Conservation (phyloP, 192 early-diverging fungal species). For the Podila verticillata region DNA sequence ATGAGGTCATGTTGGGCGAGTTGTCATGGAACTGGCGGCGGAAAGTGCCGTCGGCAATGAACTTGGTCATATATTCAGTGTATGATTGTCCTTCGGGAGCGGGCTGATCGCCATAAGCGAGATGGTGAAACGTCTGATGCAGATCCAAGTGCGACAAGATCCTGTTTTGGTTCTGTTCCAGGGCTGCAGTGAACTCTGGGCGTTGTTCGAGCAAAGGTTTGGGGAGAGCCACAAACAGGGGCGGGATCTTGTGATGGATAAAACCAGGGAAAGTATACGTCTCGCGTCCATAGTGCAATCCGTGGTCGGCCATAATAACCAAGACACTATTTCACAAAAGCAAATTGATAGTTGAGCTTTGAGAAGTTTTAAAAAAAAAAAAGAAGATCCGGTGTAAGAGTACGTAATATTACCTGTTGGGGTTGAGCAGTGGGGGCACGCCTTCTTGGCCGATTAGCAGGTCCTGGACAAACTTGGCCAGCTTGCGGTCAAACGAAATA, state of each 20-base stretch:
- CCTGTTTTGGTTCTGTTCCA: conserved; percentile 31
- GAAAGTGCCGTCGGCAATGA: conserved; percentile 39
- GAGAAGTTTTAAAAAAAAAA: too few relatives aligned
- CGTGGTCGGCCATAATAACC: conserved; percentile 49
- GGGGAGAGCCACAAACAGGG: conserved; percentile 39
- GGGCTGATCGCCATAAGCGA: conserved; percentile 41
- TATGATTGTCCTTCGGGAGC: neutral
- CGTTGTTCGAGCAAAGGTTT: conserved; percentile 15
- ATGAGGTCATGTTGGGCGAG: conserved; percentile 33
- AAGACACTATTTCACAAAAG: conserved; percentile 22
- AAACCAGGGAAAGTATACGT: conserved; percentile 43
- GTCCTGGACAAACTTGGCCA: conserved; percentile 13
- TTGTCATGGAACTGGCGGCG: conserved; percentile 21
- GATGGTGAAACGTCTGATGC: conserved; percentile 45
- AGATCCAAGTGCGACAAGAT: conserved; percentile 45
- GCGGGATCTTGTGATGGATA: conserved; percentile 51
- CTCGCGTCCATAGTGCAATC: conserved; percentile 51
- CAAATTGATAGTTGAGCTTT: neutral
- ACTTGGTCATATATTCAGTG: conserved; percentile 19
- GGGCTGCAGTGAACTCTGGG: conserved; percentile 13
- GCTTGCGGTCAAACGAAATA: conserved; percentile 34
- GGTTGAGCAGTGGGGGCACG: conserved; percentile 27
- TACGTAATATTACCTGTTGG: conserved; percentile 21
- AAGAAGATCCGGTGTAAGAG: neutral
- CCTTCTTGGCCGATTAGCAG: conserved; percentile 34